A percentile compares a stretch with the other conserved stretches of the same genome.
These are phyloP conservation scores for Xylaria sp. DNA, from an alignment of 2,329 filamentous ascomycete genomes.

Conservation along the genomic window DNA sequence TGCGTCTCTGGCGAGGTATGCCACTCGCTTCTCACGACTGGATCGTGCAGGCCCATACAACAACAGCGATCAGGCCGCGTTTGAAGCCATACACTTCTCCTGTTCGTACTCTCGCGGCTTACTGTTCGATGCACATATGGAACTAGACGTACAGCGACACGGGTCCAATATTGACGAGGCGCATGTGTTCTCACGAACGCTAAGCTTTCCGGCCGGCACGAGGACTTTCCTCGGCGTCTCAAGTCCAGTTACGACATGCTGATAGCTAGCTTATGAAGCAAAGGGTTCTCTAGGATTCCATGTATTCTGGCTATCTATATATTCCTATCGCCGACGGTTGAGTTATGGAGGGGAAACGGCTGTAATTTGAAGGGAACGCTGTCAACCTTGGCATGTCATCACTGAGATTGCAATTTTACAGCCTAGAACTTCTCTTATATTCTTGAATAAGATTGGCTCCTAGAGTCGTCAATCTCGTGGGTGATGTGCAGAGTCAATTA, in stretches of 20 bases:
- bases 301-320: too few relatives aligned
- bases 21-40: too few relatives aligned
- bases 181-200: background rate
- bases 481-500: too few relatives aligned
- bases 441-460: too few relatives aligned
- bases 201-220: background rate
- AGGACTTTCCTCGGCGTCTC: background rate
- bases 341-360: background rate
- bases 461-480: too few relatives aligned
- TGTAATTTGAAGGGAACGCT: background rate
- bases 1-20: background rate
- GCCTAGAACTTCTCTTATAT: background rate
- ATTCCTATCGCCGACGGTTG: background rate
- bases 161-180: background rate
- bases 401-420: background rate
- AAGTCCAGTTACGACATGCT: background rate
- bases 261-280: background rate
- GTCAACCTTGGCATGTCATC: background rate
- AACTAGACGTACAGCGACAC: background rate
- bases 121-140: conserved; percentile 7
- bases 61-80: background rate
- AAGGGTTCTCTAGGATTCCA: background rate
- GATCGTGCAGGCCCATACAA: background rate
- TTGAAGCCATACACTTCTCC: background rate
- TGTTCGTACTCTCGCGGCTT: background rate